A percentile compares a stretch with the other conserved stretches of the same genome.
phyloP scores from a whole-genome alignment of 2,329 filamentous ascomycete genomes.

The Fusarium redolens region DNA sequence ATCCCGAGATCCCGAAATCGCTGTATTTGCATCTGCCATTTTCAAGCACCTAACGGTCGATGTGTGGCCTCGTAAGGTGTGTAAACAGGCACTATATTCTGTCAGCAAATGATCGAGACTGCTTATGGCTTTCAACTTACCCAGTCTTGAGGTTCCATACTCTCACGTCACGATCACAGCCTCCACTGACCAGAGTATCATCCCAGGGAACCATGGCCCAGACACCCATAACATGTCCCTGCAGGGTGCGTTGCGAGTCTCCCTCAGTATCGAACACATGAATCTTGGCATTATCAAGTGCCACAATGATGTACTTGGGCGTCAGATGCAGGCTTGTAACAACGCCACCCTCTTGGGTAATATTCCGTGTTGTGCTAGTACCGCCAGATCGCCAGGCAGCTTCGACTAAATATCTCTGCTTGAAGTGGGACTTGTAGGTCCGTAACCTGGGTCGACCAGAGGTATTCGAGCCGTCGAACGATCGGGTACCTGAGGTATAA shows the following conservation, averaged over 20 bases:
- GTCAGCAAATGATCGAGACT: conserved; percentile 31
- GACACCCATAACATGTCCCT: conserved; percentile 98
- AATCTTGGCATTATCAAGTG: conserved; percentile 97
- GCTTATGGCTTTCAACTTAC: conserved; percentile 61
- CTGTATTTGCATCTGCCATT: conserved; percentile 94
- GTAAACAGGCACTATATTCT: conserved; percentile 71
- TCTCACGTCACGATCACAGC: conserved; percentile 94
- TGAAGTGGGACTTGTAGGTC: conserved; percentile 97
- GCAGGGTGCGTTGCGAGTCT: conserved; percentile 85
- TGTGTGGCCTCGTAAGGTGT: conserved; percentile 92
- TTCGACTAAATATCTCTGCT: conserved; percentile 96
- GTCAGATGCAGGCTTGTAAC: conserved; percentile 96
- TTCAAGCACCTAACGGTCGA: conserved; percentile 97
- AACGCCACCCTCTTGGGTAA: conserved; percentile 95
- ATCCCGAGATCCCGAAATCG: conserved; percentile 95
- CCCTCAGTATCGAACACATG: conserved; percentile 97
- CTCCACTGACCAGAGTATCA: conserved; percentile 93
- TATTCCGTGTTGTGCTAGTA: conserved; percentile 83
- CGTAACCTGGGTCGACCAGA: conserved; percentile 68
- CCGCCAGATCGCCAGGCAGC: conserved; percentile 96
- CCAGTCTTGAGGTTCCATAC: conserved; percentile 97
- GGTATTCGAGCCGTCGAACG: conserved; percentile 62
- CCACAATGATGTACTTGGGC: conserved; percentile 95
- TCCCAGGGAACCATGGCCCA: conserved; percentile 99
- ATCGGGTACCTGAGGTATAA: conserved; percentile 59